Base-by-base conservation (phyloP, 73 alveolate genomes). In the Breviolum minutum region DNA sequence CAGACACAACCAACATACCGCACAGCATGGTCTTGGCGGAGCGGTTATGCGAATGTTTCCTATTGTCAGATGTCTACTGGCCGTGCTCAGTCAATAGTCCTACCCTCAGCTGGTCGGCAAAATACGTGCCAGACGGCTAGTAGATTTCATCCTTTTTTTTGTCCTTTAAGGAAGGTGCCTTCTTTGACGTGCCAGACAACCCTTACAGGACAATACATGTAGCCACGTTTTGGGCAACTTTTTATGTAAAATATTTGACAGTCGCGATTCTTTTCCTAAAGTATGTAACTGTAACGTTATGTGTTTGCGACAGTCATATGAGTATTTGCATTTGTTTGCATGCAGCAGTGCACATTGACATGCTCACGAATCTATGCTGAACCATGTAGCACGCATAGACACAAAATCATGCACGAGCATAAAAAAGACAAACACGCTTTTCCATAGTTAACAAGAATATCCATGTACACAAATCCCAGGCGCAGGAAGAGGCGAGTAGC, bases 61-160 rank as follows among this genome's bases (percentile, higher is more conserved):
- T 40, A 40, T 73, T n/a, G 32, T 7, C 73, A 83, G 92, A 83
- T 83, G 92, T 83, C 92, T 6, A 61, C 92, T 62, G 92, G 92
- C 76, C 92, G 73, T 83, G 22, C 27, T 7, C 92, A 61, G 20
- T 83, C 92, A 7, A 74, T 83, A 20, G 92, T 61, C 76, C n/a
- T 54, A 19, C 30, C 5, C 94, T 86, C 32, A 86, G 80, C 27
- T n/a, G 83, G 20, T 73, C n/a, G n/a, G 32, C 12, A 32, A 73
- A 73, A 73, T 19, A 32, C 0, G 54, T 40, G 54, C 54, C 54
- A 40, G 54, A 40, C 54, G 54, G 54, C 54, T 40, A 3, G 54
- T 40, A 40, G 54, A 40, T 40, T 40, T 24, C n/a, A 32, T 9
- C n/a, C 40, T 0, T 24, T 73, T 73, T 40, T 40, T 40, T 40